These are phyloP conservation scores for Paramecium tetraurelia DNA, from an alignment of 73 alveolate genomes.

Conservation along the genomic window DNA sequence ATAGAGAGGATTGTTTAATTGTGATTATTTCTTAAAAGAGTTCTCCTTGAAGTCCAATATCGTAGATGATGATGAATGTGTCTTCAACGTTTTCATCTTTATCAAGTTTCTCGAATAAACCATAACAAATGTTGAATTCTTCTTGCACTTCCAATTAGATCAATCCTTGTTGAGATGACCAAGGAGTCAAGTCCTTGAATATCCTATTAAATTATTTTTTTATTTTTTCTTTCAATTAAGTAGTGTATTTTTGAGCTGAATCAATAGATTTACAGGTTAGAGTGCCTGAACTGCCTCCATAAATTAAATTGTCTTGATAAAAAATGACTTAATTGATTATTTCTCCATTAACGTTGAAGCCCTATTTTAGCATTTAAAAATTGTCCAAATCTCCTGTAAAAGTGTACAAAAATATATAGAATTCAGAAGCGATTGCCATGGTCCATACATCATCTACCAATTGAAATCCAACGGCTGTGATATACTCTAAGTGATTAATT, in stretches of 20 bases:
- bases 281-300: slow-evolving; percentile 29
- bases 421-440: slow-evolving; percentile 23
- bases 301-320: not conserved
- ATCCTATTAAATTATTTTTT: not conserved
- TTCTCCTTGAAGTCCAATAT: not conserved
- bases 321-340: not conserved
- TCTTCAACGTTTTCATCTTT: not conserved
- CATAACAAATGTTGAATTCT: not conserved
- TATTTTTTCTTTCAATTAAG: not conserved
- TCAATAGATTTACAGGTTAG: not conserved
- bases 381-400: slow-evolving; percentile 5
- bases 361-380: not conserved
- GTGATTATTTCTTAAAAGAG: not conserved
- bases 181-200: not conserved
- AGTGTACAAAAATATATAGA: not conserved
- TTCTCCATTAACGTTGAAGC: slow-evolving; percentile 22
- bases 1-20: not conserved
- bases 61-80: not conserved
- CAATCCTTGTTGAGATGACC: not conserved
- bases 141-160: not conserved
- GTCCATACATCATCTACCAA: not conserved
- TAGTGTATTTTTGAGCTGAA: not conserved
- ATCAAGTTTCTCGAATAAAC: slow-evolving; percentile 6
- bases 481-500: not conserved
- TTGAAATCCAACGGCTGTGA: slow-evolving; percentile 17